Evolutionary conservation across 495 filamentous ascomycete genomes (phyloP).

Genomic region (Geopyxis carbonaria): DNA sequence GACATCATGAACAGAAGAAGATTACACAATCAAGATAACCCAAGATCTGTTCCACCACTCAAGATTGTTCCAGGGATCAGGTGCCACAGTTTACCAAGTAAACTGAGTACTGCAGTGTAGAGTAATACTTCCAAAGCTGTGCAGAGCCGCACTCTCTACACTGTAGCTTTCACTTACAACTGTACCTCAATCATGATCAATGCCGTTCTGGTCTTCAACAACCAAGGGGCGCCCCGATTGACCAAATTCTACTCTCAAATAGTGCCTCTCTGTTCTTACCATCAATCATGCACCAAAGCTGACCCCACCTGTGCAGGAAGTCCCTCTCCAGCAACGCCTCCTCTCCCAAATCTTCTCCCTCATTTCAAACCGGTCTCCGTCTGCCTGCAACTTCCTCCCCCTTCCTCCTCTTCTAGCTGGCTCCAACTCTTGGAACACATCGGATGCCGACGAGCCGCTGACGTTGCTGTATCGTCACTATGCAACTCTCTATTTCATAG

Average conservation of each 20-base stretch:
- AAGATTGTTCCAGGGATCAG: no score
- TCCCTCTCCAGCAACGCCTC: slow-evolving; percentile 64
- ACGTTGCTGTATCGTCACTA: slow-evolving; percentile 97
- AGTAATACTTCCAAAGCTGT: no score
- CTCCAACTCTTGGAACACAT: slow-evolving; percentile 40
- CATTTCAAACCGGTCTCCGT: slow-evolving; percentile 67
- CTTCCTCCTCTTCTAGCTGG: slow-evolving; percentile 50
- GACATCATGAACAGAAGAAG: no score
- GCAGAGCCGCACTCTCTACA: no score
- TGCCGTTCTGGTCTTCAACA: slow-evolving; percentile 97
- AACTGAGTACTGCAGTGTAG: no score
- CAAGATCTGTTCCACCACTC: no score
- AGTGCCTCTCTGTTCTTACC: slow-evolving; percentile 31
- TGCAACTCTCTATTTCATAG: slow-evolving; percentile 93
- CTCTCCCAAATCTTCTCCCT: slow-evolving; percentile 97
- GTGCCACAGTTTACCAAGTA: no score
- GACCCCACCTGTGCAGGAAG: slow-evolving; percentile 12
- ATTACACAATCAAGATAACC: no score
- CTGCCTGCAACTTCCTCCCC: slow-evolving; percentile 84
- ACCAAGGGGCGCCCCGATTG: slow-evolving; percentile 83
- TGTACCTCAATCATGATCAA: slow-evolving; percentile 99
- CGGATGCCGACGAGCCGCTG: slow-evolving; percentile 67
- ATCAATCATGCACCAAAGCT: slow-evolving; percentile 4
- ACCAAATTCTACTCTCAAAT: slow-evolving; percentile 99
- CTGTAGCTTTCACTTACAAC: no score